A percentile compares a stretch with the other conserved stretches of the same genome.
Evolutionary conservation across 208 protist genomes (phyloP).

Genomic region (Trypanosoma boissoni): DNA sequence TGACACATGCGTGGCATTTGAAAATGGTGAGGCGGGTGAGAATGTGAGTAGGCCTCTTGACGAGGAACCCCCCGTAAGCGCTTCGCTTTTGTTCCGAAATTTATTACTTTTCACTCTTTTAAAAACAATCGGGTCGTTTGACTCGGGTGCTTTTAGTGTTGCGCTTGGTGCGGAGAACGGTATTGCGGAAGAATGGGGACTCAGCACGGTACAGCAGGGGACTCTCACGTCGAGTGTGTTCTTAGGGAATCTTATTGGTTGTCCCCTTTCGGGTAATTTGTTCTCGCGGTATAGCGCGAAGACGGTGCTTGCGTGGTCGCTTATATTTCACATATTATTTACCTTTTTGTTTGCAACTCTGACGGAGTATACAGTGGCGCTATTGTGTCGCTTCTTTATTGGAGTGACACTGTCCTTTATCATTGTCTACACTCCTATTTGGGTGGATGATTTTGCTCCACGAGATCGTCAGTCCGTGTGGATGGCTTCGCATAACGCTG

Average conservation of each 20-base stretch:
- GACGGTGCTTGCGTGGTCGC: conserved; percentile 40
- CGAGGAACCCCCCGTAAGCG: conserved; percentile 3
- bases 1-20: no score
- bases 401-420: conserved; percentile 88
- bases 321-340: conserved; percentile 73
- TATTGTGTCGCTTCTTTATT: conserved; percentile 85
- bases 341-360: conserved; percentile 73
- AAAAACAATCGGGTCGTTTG: conserved; percentile 83
- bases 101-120: conserved; percentile 77
- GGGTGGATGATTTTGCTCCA: conserved; percentile 92
- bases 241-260: conserved; percentile 81
- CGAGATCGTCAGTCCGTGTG: conserved; percentile 73
- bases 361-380: conserved; percentile 39
- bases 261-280: conserved; percentile 65
- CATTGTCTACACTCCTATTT: conserved; percentile 90
- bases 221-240: conserved; percentile 81
- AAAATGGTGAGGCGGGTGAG: no score
- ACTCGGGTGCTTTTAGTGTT: conserved; percentile 87
- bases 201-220: conserved; percentile 58
- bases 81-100: conserved; percentile 44
- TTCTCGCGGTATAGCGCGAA: conserved; percentile 74
- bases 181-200: conserved; percentile 60
- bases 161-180: conserved; percentile 66
- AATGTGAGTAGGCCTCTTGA: not conserved
- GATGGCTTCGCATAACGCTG: conserved; percentile 91